Percentiles rank a stretch among this genome's conserved stretches.
phyloP scores from a whole-genome alignment of 192 early-diverging fungal species.

The Umbelopsis sp. region DNA sequence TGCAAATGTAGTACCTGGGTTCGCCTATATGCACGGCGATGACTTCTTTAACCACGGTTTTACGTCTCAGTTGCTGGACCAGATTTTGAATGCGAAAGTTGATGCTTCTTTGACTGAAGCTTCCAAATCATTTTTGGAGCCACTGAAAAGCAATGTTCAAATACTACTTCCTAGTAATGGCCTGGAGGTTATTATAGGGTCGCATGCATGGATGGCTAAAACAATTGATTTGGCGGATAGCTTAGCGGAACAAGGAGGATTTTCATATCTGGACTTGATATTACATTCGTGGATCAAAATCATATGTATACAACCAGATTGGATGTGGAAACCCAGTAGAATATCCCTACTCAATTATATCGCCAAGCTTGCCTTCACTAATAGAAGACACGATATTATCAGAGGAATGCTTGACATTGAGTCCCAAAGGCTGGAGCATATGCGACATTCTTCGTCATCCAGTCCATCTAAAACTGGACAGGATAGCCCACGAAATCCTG shows the following conservation, averaged over 20 bases:
- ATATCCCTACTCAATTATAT: slow-evolving; percentile 30
- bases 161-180: slow-evolving; percentile 14
- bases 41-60: slow-evolving; percentile 42
- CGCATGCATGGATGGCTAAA: slow-evolving; percentile 33
- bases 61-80: slow-evolving; percentile 33
- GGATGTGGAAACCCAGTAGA: slow-evolving; percentile 37
- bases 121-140: slow-evolving; percentile 1
- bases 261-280: slow-evolving; percentile 40
- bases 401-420: slow-evolving; percentile 25
- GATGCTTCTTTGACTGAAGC: slow-evolving; percentile 41
- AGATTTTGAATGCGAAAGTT: slow-evolving; percentile 39
- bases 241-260: slow-evolving; percentile 31
- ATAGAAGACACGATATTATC: slow-evolving; percentile 19
- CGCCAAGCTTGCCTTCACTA: slow-evolving; percentile 26
- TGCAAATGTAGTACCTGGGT: slow-evolving; percentile 36
- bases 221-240: slow-evolving; percentile 35
- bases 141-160: neutral
- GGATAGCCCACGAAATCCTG: slow-evolving; percentile 22
- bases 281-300: slow-evolving; percentile 42
- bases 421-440: slow-evolving; percentile 19
- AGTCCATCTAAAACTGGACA: neutral
- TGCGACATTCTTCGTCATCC: neutral
- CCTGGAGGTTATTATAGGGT: slow-evolving; percentile 28
- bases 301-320: slow-evolving; percentile 26
- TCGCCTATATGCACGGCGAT: slow-evolving; percentile 46